These are phyloP conservation scores for Phellinidium pouzarii DNA, from an alignment of 1,284 basidiomycete species.

Conservation along the genomic window DNA sequence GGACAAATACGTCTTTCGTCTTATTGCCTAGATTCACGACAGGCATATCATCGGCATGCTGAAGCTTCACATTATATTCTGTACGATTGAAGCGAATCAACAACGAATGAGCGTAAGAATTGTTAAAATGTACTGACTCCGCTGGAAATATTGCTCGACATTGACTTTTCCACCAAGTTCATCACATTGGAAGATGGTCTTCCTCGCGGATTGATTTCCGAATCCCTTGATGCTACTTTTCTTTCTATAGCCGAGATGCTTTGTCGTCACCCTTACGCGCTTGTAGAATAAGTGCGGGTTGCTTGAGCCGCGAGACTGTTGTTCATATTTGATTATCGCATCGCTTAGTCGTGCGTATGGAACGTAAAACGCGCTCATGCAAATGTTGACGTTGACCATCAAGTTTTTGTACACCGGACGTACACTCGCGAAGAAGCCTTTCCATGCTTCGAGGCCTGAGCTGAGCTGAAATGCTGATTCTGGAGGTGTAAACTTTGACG, in stretches of 20 bases:
- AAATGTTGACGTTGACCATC: slow-evolving; percentile 70
- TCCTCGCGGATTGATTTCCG: slow-evolving; percentile 37
- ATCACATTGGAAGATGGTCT: slow-evolving; percentile 45
- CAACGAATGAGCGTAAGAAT: not conserved
- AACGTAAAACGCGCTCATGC: slow-evolving; percentile 65
- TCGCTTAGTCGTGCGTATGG: slow-evolving; percentile 54
- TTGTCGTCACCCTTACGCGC: slow-evolving; percentile 50
- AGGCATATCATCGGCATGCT: slow-evolving; percentile 46
- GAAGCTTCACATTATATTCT: slow-evolving; percentile 54
- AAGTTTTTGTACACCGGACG: slow-evolving; percentile 59
- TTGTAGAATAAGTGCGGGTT: slow-evolving; percentile 41
- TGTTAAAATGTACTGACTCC: slow-evolving; percentile 37
- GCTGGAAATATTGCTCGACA: slow-evolving; percentile 55
- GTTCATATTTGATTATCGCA: slow-evolving; percentile 42
- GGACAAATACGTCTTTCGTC: slow-evolving; percentile 42
- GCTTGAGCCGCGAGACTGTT: slow-evolving; percentile 37
- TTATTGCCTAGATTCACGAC: slow-evolving; percentile 49
- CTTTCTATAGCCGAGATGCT: slow-evolving; percentile 46
- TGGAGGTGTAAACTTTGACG: slow-evolving; percentile 11
- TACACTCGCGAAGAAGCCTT: slow-evolving; percentile 64
- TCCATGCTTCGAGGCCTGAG: slow-evolving; percentile 48
- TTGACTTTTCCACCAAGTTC: slow-evolving; percentile 45
- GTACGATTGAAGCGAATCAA: not conserved
- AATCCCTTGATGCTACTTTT: slow-evolving; percentile 46
- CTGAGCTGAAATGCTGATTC: slow-evolving; percentile 30